Base-by-base conservation (phyloP, 345 rosid genomes). In the Xanthoceras sorbifolium region DNA sequence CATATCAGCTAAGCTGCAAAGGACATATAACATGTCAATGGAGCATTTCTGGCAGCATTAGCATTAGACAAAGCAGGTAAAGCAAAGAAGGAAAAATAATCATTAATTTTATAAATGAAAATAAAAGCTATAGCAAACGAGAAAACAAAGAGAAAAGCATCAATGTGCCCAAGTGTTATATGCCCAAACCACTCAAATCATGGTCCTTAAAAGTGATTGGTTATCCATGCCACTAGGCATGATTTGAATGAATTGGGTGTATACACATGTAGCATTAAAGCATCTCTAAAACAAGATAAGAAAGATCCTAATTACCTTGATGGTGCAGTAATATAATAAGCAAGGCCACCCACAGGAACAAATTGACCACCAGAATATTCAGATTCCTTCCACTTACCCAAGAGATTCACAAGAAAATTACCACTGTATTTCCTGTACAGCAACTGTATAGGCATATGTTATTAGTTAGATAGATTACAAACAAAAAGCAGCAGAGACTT, bases 371-470 rank as follows among this genome's bases (percentile, higher is more conserved):
- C 81, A 55, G 86, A 85, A 81, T 92, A 92, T 77, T 92, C 97
- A 15, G 97, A 92, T 59, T 90, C 93, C 87, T 92, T 90, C 97
- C 97, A 92, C 61, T 82, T 90, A 1, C 97, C 97, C 87, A 92
- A 81, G 6, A 92, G 92, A 80, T 88, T 90, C 72, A 92, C 97
- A 25, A 92, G 77, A 87, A 92, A 92, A 64, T 92, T 92, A 73
- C 89, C 91, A 61, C 95, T 87, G 83, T 88, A 92, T 76, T 77
- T 90, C 90, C 94, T 89, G 87, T 92, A 85, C 69, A 90, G 84
- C 86, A 92, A 87, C 97, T 92, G 92, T 66, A 77, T 67, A 23
- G 40, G 26, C 32, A 50, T 28, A 71, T 23, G 25, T 9, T 23
- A 38, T 14, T 11, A 32, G 36, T 1, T 32, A 67, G 22, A 79